phyloP scores from a whole-genome alignment of 106 monocot species.

The Ottelia alismoides region DNA sequence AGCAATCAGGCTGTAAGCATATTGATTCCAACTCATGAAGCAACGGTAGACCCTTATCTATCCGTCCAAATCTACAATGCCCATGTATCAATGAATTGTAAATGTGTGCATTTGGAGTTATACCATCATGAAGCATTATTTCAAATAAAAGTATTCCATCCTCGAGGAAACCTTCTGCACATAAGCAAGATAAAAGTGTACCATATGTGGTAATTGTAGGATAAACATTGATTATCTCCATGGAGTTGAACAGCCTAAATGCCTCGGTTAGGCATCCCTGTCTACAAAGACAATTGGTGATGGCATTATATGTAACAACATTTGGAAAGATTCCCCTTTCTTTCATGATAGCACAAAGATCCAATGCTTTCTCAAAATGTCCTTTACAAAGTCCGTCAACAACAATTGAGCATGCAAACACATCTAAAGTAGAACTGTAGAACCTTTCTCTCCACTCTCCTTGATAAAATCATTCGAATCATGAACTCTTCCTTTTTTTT shows the following conservation, averaged over 20 bases:
- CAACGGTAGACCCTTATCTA: slow-evolving; percentile 41
- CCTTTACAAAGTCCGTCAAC: slow-evolving; percentile 87
- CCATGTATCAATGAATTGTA: slow-evolving; percentile 68
- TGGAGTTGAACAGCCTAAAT: slow-evolving; percentile 72
- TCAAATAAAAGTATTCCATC: slow-evolving; percentile 59
- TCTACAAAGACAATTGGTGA: slow-evolving; percentile 67
- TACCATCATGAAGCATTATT: slow-evolving; percentile 38
- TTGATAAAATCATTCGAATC: slow-evolving; percentile 53
- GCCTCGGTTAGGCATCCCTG: slow-evolving; percentile 80
- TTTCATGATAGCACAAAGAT: slow-evolving; percentile 63
- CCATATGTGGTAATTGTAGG: slow-evolving; percentile 62
- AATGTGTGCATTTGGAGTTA: slow-evolving; percentile 51
- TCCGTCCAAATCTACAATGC: slow-evolving; percentile 53
- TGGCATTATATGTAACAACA: slow-evolving; percentile 63
- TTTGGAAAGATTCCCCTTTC: slow-evolving; percentile 43
- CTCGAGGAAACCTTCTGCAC: slow-evolving; percentile 55
- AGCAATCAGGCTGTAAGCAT: slow-evolving; percentile 45
- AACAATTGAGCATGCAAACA: slow-evolving; percentile 46
- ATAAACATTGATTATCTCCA: slow-evolving; percentile 31
- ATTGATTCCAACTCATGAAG: slow-evolving; percentile 34
- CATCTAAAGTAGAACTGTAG: slow-evolving; percentile 33
- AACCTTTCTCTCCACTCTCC: slow-evolving; percentile 30
- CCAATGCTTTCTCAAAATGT: slow-evolving; percentile 60
- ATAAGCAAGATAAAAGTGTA: slow-evolving; percentile 62
- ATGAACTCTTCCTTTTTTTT: slow-evolving; percentile 32